Evolutionary conservation across 1,139 yeast genomes (phyloP).

Genomic region (Hanseniaspora sp.): DNA sequence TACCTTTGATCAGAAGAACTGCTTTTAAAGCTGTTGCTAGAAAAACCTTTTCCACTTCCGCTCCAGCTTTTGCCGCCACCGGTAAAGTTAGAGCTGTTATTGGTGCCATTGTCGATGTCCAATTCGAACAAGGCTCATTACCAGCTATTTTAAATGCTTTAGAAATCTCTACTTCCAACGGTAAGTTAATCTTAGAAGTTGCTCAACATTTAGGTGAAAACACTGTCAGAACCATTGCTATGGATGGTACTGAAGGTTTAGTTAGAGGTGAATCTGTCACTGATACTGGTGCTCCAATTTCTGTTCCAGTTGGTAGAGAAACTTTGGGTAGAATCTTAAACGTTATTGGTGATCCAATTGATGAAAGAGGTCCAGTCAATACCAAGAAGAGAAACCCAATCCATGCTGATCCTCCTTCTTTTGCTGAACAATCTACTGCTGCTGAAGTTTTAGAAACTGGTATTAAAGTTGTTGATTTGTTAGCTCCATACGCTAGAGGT

Average conservation of each 20-base stretch:
- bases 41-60: slow-evolving; percentile 59
- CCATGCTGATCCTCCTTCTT: slow-evolving; percentile 94
- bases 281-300: slow-evolving; percentile 97
- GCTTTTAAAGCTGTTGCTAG: slow-evolving; percentile 75
- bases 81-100: slow-evolving; percentile 97
- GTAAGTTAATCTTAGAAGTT: slow-evolving; percentile 84
- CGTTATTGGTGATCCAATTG: slow-evolving; percentile 99
- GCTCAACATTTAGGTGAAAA: slow-evolving; percentile 99
- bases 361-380: slow-evolving; percentile 97
- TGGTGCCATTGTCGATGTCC: slow-evolving; percentile 99
- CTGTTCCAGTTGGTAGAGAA: slow-evolving; percentile 98
- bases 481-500: slow-evolving; percentile 99
- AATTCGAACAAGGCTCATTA: slow-evolving; percentile 92
- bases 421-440: slow-evolving; percentile 91
- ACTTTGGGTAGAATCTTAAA: slow-evolving; percentile 97
- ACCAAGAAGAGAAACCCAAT: slow-evolving; percentile 89
- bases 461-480: slow-evolving; percentile 98
- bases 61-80: slow-evolving; percentile 65
- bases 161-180: slow-evolving; percentile 62
- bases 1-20: slow-evolving; percentile 53
- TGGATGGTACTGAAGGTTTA: slow-evolving; percentile 99
- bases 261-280: slow-evolving; percentile 88
- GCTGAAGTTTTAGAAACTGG: slow-evolving; percentile 99
- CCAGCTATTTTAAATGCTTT: slow-evolving; percentile 97
- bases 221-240: slow-evolving; percentile 99